Conservation (phyloP, 306 rosid species). For the Ziziphus jujuba region DNA sequence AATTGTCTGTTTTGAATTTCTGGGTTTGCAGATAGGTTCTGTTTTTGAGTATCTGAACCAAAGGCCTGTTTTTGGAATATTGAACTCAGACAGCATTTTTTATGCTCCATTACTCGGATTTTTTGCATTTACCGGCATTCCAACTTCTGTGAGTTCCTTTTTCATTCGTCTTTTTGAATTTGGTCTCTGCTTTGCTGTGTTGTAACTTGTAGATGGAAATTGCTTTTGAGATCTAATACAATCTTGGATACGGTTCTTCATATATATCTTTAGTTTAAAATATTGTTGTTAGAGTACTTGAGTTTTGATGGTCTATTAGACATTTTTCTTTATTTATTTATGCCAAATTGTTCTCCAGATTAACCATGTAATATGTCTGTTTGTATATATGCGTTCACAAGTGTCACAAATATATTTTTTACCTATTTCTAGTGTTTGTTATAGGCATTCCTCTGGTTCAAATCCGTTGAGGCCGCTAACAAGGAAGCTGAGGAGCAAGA, state of each 20-base stretch:
- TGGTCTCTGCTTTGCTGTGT: neutral
- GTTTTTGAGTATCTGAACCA: conserved; percentile 85
- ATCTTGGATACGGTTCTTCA: too few relatives aligned
- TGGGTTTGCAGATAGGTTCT: conserved; percentile 72
- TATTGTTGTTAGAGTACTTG: neutral
- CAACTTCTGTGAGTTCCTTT: conserved; percentile 62
- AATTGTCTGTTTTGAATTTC: neutral
- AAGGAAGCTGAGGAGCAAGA: conserved; percentile 98
- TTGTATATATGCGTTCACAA: neutral
- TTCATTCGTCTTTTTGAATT: neutral
- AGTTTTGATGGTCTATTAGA: neutral
- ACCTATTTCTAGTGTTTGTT: conserved; percentile 22
- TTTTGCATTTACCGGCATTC: conserved; percentile 83
- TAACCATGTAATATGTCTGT: neutral
- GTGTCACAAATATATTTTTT: neutral
- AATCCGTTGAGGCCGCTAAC: conserved; percentile 85
- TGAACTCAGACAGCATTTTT: conserved; percentile 70
- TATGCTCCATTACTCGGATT: conserved; percentile 94
- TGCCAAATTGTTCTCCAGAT: neutral
- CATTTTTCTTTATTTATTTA: neutral
- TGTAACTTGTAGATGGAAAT: neutral
- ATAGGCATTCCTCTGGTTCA: conserved; percentile 90
- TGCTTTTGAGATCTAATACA: neutral
- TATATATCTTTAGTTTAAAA: neutral
- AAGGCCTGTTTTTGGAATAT: conserved; percentile 79